Base-by-base conservation (phyloP, 2,329 filamentous ascomycete species). In the Pseudogymnoascus verrucosus region DNA sequence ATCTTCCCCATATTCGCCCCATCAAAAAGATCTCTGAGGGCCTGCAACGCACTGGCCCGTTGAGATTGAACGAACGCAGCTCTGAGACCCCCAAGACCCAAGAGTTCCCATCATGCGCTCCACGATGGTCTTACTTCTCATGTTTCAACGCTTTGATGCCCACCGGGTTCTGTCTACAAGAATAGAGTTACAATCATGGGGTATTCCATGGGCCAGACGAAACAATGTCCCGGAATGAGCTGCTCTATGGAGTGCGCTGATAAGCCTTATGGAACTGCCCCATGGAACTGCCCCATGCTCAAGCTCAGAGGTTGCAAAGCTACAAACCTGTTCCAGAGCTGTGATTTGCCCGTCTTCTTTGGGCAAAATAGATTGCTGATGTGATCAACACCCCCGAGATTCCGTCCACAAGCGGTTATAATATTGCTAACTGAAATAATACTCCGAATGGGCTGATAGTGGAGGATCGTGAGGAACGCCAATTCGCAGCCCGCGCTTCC, bases 61-160 rank as follows among this genome's bases (percentile, higher is more conserved):
- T 57, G 51, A 57, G 28, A 57, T 34, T 54, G 51, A 57, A 57
- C 16, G 51, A 57, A 57, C 51, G 51, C 51, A 36, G 51, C 21
- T 36, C 51, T 57, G 51, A 57, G 28, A 57, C 51, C 51, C 51
- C 42, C 39, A 31, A 51, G 26, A 31, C 21, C 21, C 39, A 40
- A 51, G 26, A 31, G n/a, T n/a, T 34, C 51, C 51, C 51, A 4
- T 57, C 51, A 57, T 57, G 51, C 51, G 51, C 28, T 34, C 51
- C 51, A 57, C 51, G 51, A 57, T 57, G 51, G 51, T 57, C 51
- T 57, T 57, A 57, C 51, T 36, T 34, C 28, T 57, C 51, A 57
- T 57, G 51, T 57, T 57, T 57, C 51, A 57, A 57, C 51, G 51
- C 51, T 36, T 57, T 57, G 51, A 57, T 57, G 51, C 16, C 51